phyloP scores from a whole-genome alignment of 2,329 filamentous ascomycete species.

The Cytospora piceicola region DNA sequence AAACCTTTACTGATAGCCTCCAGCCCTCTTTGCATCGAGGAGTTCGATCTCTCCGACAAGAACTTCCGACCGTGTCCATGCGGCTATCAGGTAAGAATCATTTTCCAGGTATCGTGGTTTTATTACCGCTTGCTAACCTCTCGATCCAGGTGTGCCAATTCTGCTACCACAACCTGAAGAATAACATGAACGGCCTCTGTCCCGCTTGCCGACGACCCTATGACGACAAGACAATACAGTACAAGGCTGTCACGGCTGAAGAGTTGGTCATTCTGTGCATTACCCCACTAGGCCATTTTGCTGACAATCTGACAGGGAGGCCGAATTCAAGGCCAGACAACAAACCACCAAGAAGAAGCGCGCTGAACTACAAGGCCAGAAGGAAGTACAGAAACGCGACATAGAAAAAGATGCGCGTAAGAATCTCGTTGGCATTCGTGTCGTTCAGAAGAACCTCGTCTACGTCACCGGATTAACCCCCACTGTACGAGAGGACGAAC shows the following conservation, averaged over 20 bases:
- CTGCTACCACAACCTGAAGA: slow-evolving; percentile 99
- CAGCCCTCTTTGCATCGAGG: slow-evolving; percentile 97
- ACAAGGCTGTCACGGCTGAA: slow-evolving; percentile 92
- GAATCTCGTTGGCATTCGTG: slow-evolving; percentile 90
- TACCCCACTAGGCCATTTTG: slow-evolving; percentile 21
- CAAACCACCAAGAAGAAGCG: slow-evolving; percentile 93
- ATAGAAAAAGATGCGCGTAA: slow-evolving; percentile 95
- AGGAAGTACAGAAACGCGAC: slow-evolving; percentile 94
- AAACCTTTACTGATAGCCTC: slow-evolving; percentile 36
- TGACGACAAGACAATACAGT: slow-evolving; percentile 96
- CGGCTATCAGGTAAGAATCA: slow-evolving; percentile 81
- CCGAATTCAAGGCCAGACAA: slow-evolving; percentile 75
- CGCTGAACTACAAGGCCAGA: slow-evolving; percentile 80
- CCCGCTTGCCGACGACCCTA: slow-evolving; percentile 96
- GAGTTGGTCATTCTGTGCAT: slow-evolving; percentile 68
- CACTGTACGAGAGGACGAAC: slow-evolving; percentile 86
- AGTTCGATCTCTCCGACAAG: slow-evolving; percentile 96
- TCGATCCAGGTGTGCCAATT: slow-evolving; percentile 88
- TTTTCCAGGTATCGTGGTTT: neutral
- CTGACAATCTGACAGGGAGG: slow-evolving; percentile 57
- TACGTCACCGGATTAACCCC: slow-evolving; percentile 96
- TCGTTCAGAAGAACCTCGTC: slow-evolving; percentile 97
- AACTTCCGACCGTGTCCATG: slow-evolving; percentile 97
- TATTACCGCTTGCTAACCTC: slow-evolving; percentile 30
- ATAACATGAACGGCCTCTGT: slow-evolving; percentile 95